Evolutionary conservation across 108 stramenopile genomes (phyloP).

Genomic region (Nitzschia sp.): DNA sequence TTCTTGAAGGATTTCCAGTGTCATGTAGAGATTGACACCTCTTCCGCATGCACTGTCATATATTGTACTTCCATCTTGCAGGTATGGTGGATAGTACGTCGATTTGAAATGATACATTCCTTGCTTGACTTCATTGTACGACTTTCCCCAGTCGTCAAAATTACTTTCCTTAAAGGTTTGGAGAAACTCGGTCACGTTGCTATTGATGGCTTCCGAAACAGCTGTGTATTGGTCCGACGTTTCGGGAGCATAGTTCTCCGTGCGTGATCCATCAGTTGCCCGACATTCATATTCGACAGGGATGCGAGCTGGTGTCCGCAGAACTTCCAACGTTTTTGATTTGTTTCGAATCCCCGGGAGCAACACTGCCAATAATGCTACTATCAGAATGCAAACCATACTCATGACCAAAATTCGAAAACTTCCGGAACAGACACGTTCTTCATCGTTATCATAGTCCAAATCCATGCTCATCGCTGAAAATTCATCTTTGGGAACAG

Average conservation of each 20-base stretch:
- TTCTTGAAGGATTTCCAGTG: slow-evolving; percentile 38
- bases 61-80: slow-evolving; percentile 37
- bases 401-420: slow-evolving; percentile 14
- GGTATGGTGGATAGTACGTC: slow-evolving; percentile 23
- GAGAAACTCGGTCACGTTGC: slow-evolving; percentile 32
- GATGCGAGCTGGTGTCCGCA: slow-evolving; percentile 16
- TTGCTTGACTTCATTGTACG: slow-evolving; percentile 31
- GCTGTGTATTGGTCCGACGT: slow-evolving; percentile 2
- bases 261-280: background rate
- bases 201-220: background rate
- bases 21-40: slow-evolving; percentile 39
- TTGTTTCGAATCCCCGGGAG: slow-evolving; percentile 16
- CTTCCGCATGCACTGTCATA: slow-evolving; percentile 47
- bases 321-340: slow-evolving; percentile 3
- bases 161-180: slow-evolving; percentile 17
- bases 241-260: background rate
- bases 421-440: slow-evolving; percentile 2
- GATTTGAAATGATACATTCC: slow-evolving; percentile 31
- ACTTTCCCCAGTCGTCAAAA: slow-evolving; percentile 37
- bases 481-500: slow-evolving; percentile 3
- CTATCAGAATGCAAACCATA: slow-evolving; percentile 11
- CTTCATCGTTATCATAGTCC: slow-evolving; percentile 5
- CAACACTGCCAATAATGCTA: slow-evolving; percentile 18
- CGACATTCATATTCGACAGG: slow-evolving; percentile 18
- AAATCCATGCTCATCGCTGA: slow-evolving; percentile 3